These are phyloP conservation scores for Basidiobolus meristosporus DNA, from an alignment of 371 early-diverging fungal species.

Conservation along the genomic window DNA sequence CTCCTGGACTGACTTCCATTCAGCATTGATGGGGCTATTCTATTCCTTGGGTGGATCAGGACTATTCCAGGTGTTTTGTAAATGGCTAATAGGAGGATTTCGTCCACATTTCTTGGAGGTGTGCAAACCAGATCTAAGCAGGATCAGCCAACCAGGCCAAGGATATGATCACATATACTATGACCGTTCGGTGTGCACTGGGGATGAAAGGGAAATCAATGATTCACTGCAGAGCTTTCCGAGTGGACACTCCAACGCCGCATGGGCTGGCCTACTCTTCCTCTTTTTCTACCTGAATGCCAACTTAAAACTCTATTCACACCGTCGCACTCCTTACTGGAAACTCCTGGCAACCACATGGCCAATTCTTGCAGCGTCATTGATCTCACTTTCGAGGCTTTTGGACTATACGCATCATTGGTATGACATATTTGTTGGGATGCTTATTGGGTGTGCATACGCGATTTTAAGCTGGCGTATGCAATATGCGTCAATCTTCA, in stretches of 20 bases:
- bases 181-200: slow-evolving; percentile 1
- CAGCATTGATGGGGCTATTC: slow-evolving; percentile 1
- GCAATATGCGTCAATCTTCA: neutral
- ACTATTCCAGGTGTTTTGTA: slow-evolving; percentile 1
- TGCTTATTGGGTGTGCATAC: neutral
- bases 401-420: too few relatives aligned
- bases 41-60: neutral
- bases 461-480: neutral
- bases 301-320: neutral
- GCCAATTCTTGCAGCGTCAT: neutral
- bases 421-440: slow-evolving; percentile 2
- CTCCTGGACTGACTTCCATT: neutral
- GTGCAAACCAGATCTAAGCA: neutral
- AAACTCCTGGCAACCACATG: neutral
- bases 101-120: neutral
- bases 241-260: too few relatives aligned
- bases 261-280: slow-evolving; percentile 1
- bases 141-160: too few relatives aligned
- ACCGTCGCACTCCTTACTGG: neutral
- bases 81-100: slow-evolving; percentile 1
- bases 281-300: neutral
- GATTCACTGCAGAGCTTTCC: slow-evolving; percentile 2
- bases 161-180: neutral
- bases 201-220: neutral
- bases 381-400: neutral